Evolutionary conservation across 768 basidiomycete species (phyloP), one percentile per base, ranked within the genome.

Genomic region (Suillus brevipes): DNA sequence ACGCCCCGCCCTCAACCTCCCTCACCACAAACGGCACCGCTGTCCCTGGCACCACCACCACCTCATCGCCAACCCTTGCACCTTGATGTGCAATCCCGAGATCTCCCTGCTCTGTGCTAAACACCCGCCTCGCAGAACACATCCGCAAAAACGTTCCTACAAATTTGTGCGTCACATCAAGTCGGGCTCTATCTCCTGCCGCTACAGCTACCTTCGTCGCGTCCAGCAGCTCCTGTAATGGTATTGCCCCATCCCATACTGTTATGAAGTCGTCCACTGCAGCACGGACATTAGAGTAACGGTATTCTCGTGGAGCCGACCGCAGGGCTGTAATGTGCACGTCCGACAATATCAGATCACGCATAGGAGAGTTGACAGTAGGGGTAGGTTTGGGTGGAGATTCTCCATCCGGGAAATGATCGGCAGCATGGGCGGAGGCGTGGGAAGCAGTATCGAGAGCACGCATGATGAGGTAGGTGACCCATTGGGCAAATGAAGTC

Each of bases 21-120:
- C 65, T 55, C 45, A 65, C 65, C 9, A 65, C 63, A 43, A 65
- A 50, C 28, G 65, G 62, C 34, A 64, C 65, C 31, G 62, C 65
- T 8, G 55, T 45, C 1, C 65, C 56, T 34, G 58, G 52, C 23
- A 58, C 12, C 20, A 65, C 62, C 10, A 65, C 45, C 36, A 65
- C 49, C 37, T 43, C 53, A 58, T 65, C 65, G 23, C 50, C 65
- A 14, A 63, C 50, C 28, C 50, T 52, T 9, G 50, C 50, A 31
- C 50, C 16, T 31, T 52, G 28, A 28, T 52, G 50, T 52, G 50
- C 25, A 31, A 52, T 52, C 28, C 50, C 50, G 8, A 52, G 28
- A 28, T 31, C 50, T 28, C 50, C 50, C 50, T 28, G 28, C 16
- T 52, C 28, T 31, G 50, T 52, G 50, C 50, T 52, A 16, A 52